phyloP scores from a whole-genome alignment of 176 grass and related monocot genomes.

The Tuctoria greenei region DNA sequence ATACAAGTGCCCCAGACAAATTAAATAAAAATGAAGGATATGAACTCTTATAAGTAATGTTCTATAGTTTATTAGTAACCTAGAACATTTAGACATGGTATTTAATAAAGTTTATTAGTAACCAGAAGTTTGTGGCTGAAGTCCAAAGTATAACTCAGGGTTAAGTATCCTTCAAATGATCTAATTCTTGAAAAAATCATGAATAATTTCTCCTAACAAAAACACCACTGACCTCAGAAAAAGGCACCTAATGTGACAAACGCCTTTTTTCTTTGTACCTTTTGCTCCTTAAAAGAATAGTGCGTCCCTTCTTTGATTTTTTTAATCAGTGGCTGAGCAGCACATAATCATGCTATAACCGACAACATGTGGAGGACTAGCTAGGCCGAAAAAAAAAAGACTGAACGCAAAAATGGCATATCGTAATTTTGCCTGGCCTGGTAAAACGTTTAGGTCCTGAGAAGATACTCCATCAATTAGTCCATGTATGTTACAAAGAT shows the following conservation, averaged over 20 bases:
- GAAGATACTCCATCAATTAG: neutral
- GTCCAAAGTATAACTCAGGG: neutral
- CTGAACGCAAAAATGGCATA: neutral
- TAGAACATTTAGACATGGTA: neutral
- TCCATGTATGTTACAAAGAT: neutral
- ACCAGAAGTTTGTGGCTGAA: neutral
- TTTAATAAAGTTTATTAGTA: neutral
- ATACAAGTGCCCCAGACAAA: neutral
- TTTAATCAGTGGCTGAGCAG: neutral
- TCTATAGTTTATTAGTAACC: no score
- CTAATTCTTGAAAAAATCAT: neutral
- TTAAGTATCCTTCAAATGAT: no score
- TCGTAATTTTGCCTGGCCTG: neutral
- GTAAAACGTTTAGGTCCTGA: neutral
- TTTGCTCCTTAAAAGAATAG: neutral
- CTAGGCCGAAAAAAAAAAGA: neutral
- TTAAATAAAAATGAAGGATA: neutral
- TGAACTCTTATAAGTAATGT: neutral
- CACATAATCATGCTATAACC: neutral
- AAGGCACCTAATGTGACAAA: neutral
- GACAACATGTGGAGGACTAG: neutral
- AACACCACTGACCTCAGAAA: neutral
- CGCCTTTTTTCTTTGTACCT: neutral
- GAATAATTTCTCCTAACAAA: neutral
- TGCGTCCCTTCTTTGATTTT: neutral